Base-by-base conservation (phyloP, 345 rosid species). In the Eucalyptus pumila region DNA sequence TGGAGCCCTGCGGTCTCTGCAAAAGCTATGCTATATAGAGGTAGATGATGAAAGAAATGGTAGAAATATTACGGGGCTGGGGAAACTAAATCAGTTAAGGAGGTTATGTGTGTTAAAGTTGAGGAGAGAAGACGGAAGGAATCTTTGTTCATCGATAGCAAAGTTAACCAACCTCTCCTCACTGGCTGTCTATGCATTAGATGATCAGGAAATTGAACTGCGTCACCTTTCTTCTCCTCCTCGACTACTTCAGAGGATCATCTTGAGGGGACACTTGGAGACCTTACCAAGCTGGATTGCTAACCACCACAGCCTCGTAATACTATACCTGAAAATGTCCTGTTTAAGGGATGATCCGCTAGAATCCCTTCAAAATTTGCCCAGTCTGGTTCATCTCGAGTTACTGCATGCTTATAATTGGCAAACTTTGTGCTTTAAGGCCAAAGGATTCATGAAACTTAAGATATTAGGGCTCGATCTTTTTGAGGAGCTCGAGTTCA, bases 11-110 rank as follows among this genome's bases (percentile, higher is more conserved):
- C 91, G 67, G 76, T 92, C 91, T 40, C 87, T 94, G 49, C 94
- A 94, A 80, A 94, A 94, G 91, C 91, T 92, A 34, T 86, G 91
- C 52, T 89, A 86, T 42, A 69, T 92, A 54, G 95, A 92, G 90
- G 93, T 89, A 30, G 88, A 92, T 54, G 88, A 92, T 9, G 90
- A 86, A 21, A 65, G 83, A 11, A 81, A 51, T 56, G 23, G 50
- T 40, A 45, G 17, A 9, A 86, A 89, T 87, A 32, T 90, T 88
- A 47, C 24, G 21, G 94, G 92, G 88, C 67, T 94, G 14, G 95
- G 94, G 86, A 94, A 72, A 87, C 69, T 94, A 30, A 85, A 81
- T 42, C 93, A 94, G 72, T 91, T 94, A 23, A 91, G 93, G 50
- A 89, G 93, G 87, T 86, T 94, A 26, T 93, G 94, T 30, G 90